These are phyloP conservation scores for Puccinia horiana DNA, from an alignment of 1,284 basidiomycete species.

Conservation along the genomic window DNA sequence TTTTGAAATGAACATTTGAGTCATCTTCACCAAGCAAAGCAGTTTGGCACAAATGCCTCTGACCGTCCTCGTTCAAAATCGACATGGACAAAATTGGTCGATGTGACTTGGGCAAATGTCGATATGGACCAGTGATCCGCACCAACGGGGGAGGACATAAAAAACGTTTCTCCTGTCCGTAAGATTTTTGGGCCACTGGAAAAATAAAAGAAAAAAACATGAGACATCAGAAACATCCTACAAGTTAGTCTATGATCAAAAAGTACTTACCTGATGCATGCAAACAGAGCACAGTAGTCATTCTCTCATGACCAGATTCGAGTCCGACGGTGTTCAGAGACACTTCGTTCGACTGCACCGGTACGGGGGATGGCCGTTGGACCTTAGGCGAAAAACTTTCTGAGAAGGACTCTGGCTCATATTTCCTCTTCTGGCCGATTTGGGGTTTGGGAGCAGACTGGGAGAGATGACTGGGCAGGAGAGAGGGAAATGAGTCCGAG, in stretches of 20 bases:
- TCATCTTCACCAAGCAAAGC: slow-evolving; percentile 44
- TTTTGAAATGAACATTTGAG: slow-evolving; percentile 72
- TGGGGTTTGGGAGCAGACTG: background rate
- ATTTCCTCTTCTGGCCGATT: slow-evolving; percentile 18
- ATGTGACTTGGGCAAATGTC: slow-evolving; percentile 28
- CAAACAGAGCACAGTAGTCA: slow-evolving; percentile 45
- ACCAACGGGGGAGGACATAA: slow-evolving; percentile 48
- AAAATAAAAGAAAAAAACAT: background rate
- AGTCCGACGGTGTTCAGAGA: slow-evolving; percentile 20
- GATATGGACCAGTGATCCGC: slow-evolving; percentile 48
- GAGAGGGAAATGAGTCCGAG: slow-evolving; percentile 5
- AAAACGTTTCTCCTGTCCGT: slow-evolving; percentile 49
- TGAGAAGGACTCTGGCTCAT: background rate
- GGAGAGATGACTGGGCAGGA: slow-evolving; percentile 14
- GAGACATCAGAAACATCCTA: background rate
- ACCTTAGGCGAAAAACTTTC: background rate
- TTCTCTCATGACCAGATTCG: slow-evolving; percentile 35
- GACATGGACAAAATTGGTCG: slow-evolving; percentile 49
- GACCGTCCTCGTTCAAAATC: slow-evolving; percentile 49
- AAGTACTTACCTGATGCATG: slow-evolving; percentile 42
- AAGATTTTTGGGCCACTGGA: slow-evolving; percentile 48
- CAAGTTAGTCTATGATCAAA: background rate
- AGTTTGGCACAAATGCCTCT: slow-evolving; percentile 43
- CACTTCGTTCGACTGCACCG: background rate
- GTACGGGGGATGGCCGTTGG: background rate